phyloP scores from a whole-genome alignment of 371 early-diverging fungal species.

The Nosema muscidifuracis region DNA sequence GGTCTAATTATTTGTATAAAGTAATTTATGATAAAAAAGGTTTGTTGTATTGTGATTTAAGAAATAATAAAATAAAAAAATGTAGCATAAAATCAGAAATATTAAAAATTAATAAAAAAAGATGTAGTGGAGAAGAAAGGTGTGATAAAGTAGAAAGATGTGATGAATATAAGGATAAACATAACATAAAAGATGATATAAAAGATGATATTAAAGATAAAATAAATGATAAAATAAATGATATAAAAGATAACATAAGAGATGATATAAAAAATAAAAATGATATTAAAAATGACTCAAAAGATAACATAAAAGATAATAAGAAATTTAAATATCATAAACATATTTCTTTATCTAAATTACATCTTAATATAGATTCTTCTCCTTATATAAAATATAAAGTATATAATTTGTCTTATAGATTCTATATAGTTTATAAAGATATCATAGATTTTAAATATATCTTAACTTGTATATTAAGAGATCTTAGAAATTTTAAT shows the following conservation, averaged over 20 bases:
- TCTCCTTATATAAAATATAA: neutral
- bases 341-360: no score
- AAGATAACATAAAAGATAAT: neutral
- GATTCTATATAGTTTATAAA: neutral
- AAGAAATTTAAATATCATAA: no score
- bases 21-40: neutral
- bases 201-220: no score
- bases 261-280: neutral
- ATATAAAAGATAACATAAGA: no score
- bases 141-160: no score
- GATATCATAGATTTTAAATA: neutral
- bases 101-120: neutral
- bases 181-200: neutral
- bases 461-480: neutral
- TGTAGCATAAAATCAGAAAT: neutral
- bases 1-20: neutral
- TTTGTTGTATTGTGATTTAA: neutral
- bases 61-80: slow-evolving; percentile 8
- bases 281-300: no score
- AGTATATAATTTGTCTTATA: neutral
- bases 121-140: no score
- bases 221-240: neutral
- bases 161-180: no score
- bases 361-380: no score
- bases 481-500: neutral